Base-by-base conservation (phyloP, 257 asterid genomes). In the Sherardia arvensis region DNA sequence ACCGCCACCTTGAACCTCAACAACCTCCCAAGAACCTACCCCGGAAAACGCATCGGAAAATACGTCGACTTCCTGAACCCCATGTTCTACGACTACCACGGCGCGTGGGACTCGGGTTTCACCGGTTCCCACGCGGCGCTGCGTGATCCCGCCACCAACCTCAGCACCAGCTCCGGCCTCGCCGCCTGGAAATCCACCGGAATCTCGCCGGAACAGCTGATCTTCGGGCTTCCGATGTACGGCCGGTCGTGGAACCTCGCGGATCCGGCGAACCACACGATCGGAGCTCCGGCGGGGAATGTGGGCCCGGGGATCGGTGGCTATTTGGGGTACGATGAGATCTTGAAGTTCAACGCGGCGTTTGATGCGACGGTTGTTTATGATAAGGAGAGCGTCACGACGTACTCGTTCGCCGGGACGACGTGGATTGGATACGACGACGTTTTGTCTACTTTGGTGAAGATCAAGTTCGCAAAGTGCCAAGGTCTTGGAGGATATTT, bases 371-470 rank as follows among this genome's bases (percentile, higher is more conserved):
- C 72, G 1, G 76, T 83, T 4, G 85, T 81, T 38, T 83, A 62
- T 28, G 86, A 81, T 65, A 67, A 66, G 4, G 63, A 70, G 7
- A 83, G 87, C 0, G 88, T 83, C 1, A 85, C 95, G 7, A 74
- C 85, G 2, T 85, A 83, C 32, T 87, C 90, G 27, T 83, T 78
- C 61, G 43, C 72, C 0, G 88, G 91, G 29, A 78, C 38, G 0
- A 71, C 63, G 45, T 87, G 91, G 95, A 75, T 85, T 21, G 85
- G 95, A 12, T 85, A 85, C 45, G 95, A 85, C 66, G 89, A 85
- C 27, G 15, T 57, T 0, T 61, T 38, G 12, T 79, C 93, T 2
- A 34, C 79, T 4, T 5, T 21, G 55, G 20, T 70, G 10, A 85
- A 81, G 79, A 58, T 83, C 11, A 72, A 68, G 76, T 85, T 58